These are phyloP conservation scores for Rhizopogon salebrosus DNA, from an alignment of 768 basidiomycete genomes.

Conservation along the genomic window DNA sequence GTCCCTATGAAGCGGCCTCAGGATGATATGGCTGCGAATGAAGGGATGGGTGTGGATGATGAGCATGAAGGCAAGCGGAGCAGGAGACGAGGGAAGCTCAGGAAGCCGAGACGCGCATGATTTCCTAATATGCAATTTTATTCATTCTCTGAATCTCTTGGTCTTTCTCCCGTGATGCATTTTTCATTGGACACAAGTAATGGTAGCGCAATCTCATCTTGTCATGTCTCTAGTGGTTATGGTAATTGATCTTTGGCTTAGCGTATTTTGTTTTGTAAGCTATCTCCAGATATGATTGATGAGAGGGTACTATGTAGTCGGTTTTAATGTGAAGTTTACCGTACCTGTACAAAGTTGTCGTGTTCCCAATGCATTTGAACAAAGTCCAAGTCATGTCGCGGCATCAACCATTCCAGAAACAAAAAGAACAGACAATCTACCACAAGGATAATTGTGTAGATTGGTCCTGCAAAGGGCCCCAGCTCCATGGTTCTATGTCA, in stretches of 20 bases:
- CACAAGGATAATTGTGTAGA: conserved; percentile 82
- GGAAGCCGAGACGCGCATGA: conserved; percentile 14
- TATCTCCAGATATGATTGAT: background rate
- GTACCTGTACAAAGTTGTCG: conserved; percentile 28
- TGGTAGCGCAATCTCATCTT: background rate
- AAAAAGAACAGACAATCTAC: conserved; percentile 88
- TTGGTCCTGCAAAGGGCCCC: conserved; percentile 79
- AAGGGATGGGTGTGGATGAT: conserved; percentile 14
- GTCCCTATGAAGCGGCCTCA: conserved; percentile 27
- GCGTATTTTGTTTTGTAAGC: conserved; percentile 8
- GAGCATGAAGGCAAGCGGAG: conserved; percentile 20
- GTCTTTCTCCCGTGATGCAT: background rate
- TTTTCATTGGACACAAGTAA: background rate
- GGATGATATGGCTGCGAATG: conserved; percentile 21
- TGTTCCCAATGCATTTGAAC: conserved; percentile 63
- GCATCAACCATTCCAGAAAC: conserved; percentile 81
- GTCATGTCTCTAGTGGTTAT: background rate
- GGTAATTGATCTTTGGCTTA: background rate
- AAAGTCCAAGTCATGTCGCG: conserved; percentile 70
- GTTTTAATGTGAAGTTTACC: background rate
- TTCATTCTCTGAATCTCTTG: background rate
- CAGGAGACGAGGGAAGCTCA: conserved; percentile 17
- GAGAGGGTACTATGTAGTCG: background rate
- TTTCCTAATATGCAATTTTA: background rate
- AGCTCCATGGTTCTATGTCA: conserved; percentile 64